These are phyloP conservation scores for Pichia sporocuriosa DNA, from an alignment of 805 yeast species.

Conservation along the genomic window DNA sequence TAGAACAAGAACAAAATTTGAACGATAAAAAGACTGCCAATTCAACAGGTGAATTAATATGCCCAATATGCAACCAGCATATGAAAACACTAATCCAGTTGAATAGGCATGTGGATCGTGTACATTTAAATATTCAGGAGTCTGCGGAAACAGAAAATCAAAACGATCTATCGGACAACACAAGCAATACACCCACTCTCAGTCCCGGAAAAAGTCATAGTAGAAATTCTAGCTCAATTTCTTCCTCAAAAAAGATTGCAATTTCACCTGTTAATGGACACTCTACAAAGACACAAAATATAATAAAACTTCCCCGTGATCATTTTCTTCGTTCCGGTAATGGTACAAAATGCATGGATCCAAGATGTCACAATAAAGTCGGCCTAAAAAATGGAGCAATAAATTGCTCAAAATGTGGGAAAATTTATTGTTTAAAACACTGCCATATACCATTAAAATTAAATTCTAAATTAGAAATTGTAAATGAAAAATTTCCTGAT, in stretches of 20 bases:
- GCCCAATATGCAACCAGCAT: slow-evolving; percentile 66
- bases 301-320: slow-evolving; percentile 27
- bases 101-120: slow-evolving; percentile 67
- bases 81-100: slow-evolving; percentile 51
- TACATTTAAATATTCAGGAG: slow-evolving; percentile 33
- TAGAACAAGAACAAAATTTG: no score
- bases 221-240: no score
- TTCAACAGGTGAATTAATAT: slow-evolving; percentile 21
- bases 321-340: slow-evolving; percentile 55
- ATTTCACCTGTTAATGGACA: background rate
- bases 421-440: slow-evolving; percentile 61
- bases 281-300: no score
- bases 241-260: no score
- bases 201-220: no score
- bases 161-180: no score
- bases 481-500: slow-evolving; percentile 31
- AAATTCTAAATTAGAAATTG: slow-evolving; percentile 31
- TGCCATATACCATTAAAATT: slow-evolving; percentile 48
- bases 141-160: background rate
- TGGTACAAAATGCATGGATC: slow-evolving; percentile 33
- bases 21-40: no score
- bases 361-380: slow-evolving; percentile 21
- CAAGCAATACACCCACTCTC: no score
- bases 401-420: slow-evolving; percentile 76
- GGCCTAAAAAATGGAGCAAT: slow-evolving; percentile 49